Evolutionary conservation across 1,284 basidiomycete genomes (phyloP), one percentile per base, ranked within the genome.

Genomic region (Dichomitus squalens): DNA sequence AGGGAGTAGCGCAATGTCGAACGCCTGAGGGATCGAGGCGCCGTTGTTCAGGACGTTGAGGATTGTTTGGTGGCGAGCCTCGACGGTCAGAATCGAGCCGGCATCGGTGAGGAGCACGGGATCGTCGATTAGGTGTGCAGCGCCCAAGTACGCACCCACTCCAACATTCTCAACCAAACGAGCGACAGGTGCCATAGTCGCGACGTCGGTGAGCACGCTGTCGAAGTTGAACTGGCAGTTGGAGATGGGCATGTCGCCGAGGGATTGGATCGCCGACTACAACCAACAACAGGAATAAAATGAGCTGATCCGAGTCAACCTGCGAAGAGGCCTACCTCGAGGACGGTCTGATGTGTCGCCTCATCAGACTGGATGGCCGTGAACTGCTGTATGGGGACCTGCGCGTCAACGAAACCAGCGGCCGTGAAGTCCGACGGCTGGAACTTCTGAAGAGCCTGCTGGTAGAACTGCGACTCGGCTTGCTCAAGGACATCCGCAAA

Each of bases 141-240:
- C 91, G 58, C 92, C 92, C 36, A 92, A 82, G 75, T 95, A 95
- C 2, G 90, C 90, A 34, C 79, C 75, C 41, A 92, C 89, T 65
- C 93, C 92, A 43, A 92, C 80, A 60, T 85, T 81, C 76, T 95
- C 92, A n/a, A 95, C 82, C 2, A 87, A 74, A 61, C 90, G 87
- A 2, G 92, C 91, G n/a, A 82, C 81, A 6, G 83, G 79, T 38
- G 85, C 79, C 88, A 93, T 92, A 14, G 86, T 87, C 8, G 80
- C 57, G 43, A 92, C 88, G 71, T 88, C 83, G 11, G 79, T 83
- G 54, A 94, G 75, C 0, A 76, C 88, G 2, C 77, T 72, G 50
- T 77, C 77, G 64, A 93, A 92, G 69, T 90, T 80, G 77, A 92
- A 93, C 18, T 73, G 70, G 77, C 92, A 94, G 18, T 70, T 74